These are phyloP conservation scores for Talaromyces stipitatus DNA, from an alignment of 495 filamentous ascomycete species.

Conservation along the genomic window DNA sequence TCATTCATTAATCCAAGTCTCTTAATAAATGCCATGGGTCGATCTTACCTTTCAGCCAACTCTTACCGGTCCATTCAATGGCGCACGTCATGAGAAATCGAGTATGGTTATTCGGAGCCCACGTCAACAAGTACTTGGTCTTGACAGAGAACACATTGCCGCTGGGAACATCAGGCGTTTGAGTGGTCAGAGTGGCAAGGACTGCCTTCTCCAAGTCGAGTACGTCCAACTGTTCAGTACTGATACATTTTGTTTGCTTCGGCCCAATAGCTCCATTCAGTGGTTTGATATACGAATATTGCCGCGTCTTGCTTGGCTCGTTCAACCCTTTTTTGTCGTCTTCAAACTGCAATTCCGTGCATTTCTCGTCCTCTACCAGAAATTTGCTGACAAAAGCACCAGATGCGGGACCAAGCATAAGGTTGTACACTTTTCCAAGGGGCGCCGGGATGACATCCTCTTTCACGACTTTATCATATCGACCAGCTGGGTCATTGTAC, in stretches of 20 bases:
- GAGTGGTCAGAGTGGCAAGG: conserved; percentile 68
- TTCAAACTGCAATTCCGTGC: conserved; percentile 71
- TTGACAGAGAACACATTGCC: conserved; percentile 87
- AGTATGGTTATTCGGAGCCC: conserved; percentile 79
- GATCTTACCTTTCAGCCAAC: conserved; percentile 85
- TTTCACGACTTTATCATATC: conserved; percentile 77
- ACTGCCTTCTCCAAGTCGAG: conserved; percentile 84
- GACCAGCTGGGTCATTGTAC: conserved; percentile 64
- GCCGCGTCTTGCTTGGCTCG: conserved; percentile 63
- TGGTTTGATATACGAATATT: conserved; percentile 87
- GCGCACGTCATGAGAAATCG: conserved; percentile 76
- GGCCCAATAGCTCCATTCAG: conserved; percentile 78
- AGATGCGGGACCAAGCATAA: conserved; percentile 78
- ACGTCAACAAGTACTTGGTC: conserved; percentile 89
- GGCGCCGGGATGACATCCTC: conserved; percentile 85
- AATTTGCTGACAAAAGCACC: conserved; percentile 76
- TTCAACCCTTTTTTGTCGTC: conserved; percentile 73
- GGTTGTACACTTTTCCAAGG: conserved; percentile 81
- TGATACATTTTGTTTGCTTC: conserved; percentile 91
- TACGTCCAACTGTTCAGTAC: conserved; percentile 70
- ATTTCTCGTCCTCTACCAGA: conserved; percentile 81
- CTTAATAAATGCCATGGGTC: conserved; percentile 6
- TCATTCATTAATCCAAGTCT: conserved; percentile 16
- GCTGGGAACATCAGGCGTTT: conserved; percentile 92
- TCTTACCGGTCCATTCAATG: conserved; percentile 96